A percentile compares a stretch with the other conserved stretches of the same genome.
phyloP scores from a whole-genome alignment of 1,284 basidiomycete genomes.

The Trametes sp. region DNA sequence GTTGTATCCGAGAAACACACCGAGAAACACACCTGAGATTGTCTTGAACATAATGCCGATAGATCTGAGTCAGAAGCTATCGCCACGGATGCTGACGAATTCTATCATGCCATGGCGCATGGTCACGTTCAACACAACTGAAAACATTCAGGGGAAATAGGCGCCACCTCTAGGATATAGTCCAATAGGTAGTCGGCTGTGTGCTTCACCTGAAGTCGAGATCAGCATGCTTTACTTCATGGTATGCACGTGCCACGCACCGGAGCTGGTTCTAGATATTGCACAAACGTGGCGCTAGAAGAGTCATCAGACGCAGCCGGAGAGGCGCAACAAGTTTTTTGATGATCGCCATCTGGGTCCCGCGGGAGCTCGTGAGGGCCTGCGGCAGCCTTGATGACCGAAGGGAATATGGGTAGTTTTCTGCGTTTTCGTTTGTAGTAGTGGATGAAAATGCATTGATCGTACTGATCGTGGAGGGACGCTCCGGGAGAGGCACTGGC shows the following conservation, averaged over 20 bases:
- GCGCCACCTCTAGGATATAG: conserved; percentile 18
- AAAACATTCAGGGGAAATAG: too few species aligned
- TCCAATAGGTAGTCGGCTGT: conserved; percentile 8
- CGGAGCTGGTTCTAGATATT: too few species aligned
- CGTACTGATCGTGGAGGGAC: background rate
- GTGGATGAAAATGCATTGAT: conserved; percentile 23
- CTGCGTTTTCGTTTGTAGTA: conserved; percentile 19
- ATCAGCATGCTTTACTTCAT: background rate
- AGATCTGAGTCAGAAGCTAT: background rate
- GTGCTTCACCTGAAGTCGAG: conserved; percentile 2
- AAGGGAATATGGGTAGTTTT: background rate
- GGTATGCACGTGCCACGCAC: background rate
- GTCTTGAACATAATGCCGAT: background rate
- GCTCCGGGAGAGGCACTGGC: background rate
- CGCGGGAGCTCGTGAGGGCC: conserved; percentile 6
- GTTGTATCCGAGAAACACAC: background rate
- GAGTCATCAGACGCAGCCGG: too few species aligned
- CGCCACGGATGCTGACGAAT: background rate
- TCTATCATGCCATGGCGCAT: too few species aligned
- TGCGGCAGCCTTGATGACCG: conserved; percentile 4
- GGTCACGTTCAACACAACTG: too few species aligned
- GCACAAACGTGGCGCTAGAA: too few species aligned
- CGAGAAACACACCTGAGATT: background rate
- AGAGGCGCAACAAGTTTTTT: too few species aligned
- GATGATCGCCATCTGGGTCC: background rate